Evolutionary conservation across 2,329 filamentous ascomycete species (phyloP).

Genomic region (Davidsoniella neocaledoniae): DNA sequence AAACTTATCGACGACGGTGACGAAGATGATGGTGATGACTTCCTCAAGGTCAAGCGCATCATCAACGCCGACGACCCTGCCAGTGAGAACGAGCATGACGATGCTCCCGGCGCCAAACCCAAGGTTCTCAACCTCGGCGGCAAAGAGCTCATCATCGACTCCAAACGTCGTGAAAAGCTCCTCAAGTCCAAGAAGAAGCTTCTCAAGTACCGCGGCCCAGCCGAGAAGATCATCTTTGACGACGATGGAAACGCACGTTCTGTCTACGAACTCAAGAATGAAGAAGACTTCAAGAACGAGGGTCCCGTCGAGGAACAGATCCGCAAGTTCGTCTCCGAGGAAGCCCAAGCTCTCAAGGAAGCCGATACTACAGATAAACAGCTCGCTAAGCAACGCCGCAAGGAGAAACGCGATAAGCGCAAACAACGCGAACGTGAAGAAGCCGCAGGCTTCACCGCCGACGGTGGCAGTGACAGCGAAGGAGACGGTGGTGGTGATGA

Average conservation of each 20-base stretch:
- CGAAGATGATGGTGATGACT: conserved; percentile 57
- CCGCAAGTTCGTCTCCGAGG: conserved; percentile 58
- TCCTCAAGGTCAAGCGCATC: conserved; percentile 79
- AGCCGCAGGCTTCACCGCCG: conserved; percentile 17
- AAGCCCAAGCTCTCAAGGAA: conserved; percentile 51
- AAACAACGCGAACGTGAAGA: conserved; percentile 45
- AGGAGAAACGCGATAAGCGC: conserved; percentile 57
- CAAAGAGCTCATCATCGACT: conserved; percentile 70
- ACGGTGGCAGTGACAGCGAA: conserved; percentile 16
- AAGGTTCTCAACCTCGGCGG: conserved; percentile 53
- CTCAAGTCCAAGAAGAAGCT: conserved; percentile 89
- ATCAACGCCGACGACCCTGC: conserved; percentile 53
- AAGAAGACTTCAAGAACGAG: conserved; percentile 59
- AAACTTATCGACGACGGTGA: conserved; percentile 51
- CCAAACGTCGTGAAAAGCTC: conserved; percentile 89
- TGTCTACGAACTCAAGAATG: conserved; percentile 75
- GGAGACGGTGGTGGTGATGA: conserved; percentile 5
- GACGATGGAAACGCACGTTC: conserved; percentile 76
- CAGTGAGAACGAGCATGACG: conserved; percentile 29
- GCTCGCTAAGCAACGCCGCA: conserved; percentile 58
- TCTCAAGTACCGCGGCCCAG: conserved; percentile 74
- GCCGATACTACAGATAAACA: conserved; percentile 75
- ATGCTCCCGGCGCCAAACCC: conserved; percentile 24
- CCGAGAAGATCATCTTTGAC: conserved; percentile 76
- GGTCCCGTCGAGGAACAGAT: conserved; percentile 65